Evolutionary conservation across 805 yeast species (phyloP).

Genomic region (Zygosaccharomyces bailii): DNA sequence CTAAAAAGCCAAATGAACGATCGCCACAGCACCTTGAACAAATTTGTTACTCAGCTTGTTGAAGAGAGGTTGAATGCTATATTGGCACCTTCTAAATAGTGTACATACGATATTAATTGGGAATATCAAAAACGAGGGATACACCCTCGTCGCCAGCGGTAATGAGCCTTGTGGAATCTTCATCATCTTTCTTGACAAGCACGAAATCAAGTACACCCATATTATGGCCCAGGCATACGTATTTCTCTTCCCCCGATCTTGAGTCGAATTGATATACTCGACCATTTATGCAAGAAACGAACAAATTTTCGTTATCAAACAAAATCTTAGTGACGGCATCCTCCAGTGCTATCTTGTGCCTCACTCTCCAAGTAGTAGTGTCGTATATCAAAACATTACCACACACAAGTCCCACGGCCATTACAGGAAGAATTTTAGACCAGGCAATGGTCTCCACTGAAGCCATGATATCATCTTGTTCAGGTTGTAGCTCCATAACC

Average conservation of each 20-base stretch:
- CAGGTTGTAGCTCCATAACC: conserved; percentile 55
- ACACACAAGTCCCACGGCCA: conserved; percentile 87
- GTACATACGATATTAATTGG: conserved; percentile 23
- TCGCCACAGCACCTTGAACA: conserved; percentile 47
- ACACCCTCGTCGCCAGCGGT: conserved; percentile 99
- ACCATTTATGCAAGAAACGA: conserved; percentile 82
- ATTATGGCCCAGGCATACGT: conserved; percentile 85
- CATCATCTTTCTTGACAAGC: conserved; percentile 44
- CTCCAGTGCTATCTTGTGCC: conserved; percentile 64
- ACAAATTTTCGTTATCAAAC: conserved; percentile 56
- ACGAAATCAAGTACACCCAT: conserved; percentile 91
- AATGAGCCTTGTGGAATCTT: conserved; percentile 48
- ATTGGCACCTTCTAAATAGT: conserved; percentile 15
- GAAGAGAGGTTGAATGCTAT: conserved; percentile 39
- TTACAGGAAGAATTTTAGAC: conserved; percentile 59
- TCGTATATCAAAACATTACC: conserved; percentile 86
- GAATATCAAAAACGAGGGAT: conserved; percentile 60
- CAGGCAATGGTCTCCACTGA: conserved; percentile 80
- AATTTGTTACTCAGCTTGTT: conserved; percentile 47
- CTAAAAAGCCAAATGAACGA: conserved; percentile 52
- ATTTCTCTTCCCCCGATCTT: conserved; percentile 74
- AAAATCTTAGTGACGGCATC: conserved; percentile 81
- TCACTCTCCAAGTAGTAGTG: conserved; percentile 78
- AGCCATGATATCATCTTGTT: conserved; percentile 57
- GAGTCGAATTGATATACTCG: conserved; percentile 83